Evolutionary conservation across 441 rosid genomes (phyloP), one percentile per base, ranked within the genome.

Genomic region (Eruca vesicaria): DNA sequence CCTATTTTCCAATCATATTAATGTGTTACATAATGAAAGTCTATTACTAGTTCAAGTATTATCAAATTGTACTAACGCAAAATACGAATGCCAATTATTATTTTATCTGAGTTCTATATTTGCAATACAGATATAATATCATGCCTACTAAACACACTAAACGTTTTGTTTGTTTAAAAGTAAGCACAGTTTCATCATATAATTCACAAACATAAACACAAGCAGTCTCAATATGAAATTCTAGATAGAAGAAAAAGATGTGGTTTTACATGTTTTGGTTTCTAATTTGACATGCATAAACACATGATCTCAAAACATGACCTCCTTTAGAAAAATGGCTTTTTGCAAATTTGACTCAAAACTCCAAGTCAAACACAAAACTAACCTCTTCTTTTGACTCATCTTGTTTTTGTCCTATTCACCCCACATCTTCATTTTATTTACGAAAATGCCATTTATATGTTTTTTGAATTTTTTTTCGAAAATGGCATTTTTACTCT

Each of bases 241-340:
- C 23, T 31, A 48, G 18, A 3, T n/a, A 43, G 60, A 9, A 14
- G 32, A 61, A 31, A 35, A 2, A 3, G 9, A 48, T 48, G 5
- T 43, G 18, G 23, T 31, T 16, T 50, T 62, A 16, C 26, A 72
- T 19, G 53, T 52, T 23, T 16, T 8, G 56, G 38, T 72, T 71
- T 18, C 62, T 63, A 63, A 33, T 62, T 63, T 63, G n/a, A 43
- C 28, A 70, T 69, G 31, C 31, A 28, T 15, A 33, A n/a, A n/a
- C n/a, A n/a, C 63, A 18, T 35, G 5, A 9, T 10, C 6, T 7
- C 4, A 55, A 4, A 12, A 55, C 28, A 55, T 5, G 60, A 21
- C 23, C 60, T 21, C 16, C 15, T 21, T 11, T 3, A 55, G 14
- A 21, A 21, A 55, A 21, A 9, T 2, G n/a, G n/a, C n/a, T n/a